A percentile compares a stretch with the other conserved stretches of the same genome.
Conservation (phyloP, 129 eudicot species). For the Flaveria bidentis region DNA sequence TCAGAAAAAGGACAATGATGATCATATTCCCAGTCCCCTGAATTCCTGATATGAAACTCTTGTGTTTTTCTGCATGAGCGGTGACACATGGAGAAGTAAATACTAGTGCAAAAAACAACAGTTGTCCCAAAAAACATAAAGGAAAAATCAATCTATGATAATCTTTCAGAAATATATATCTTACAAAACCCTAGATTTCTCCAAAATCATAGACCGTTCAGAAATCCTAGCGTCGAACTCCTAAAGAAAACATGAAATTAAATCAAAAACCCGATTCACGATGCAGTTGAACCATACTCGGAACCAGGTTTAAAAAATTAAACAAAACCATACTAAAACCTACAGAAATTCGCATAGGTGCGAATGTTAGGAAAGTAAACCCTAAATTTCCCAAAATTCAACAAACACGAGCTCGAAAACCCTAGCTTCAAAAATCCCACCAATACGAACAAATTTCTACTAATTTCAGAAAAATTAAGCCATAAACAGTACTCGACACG, state of each 20-base stretch:
- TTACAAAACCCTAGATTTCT: conserved; percentile 4
- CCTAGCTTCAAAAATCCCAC: conserved; percentile 31
- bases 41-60: not conserved
- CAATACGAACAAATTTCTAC: conserved; percentile 2
- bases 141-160: not conserved
- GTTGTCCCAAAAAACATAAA: not conserved
- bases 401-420: conserved; percentile 27
- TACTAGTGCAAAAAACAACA: no score
- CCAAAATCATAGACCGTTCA: conserved; percentile 9
- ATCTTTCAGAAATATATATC: not conserved
- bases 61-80: no score
- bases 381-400: conserved; percentile 28
- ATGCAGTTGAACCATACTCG: conserved; percentile 6
- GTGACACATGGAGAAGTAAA: no score
- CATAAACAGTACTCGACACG: conserved; percentile 13
- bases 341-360: not conserved
- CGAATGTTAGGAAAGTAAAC: not conserved
- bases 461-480: conserved; percentile 12
- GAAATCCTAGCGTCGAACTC: conserved; percentile 7
- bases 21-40: no score
- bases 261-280: conserved; percentile 3
- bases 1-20: no score
- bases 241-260: conserved; percentile 23
- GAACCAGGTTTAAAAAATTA: conserved; percentile 12
- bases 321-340: conserved; percentile 17